A percentile compares a stretch with the other conserved stretches of the same genome.
Conservation (phyloP, 2,329 filamentous ascomycete genomes). For the Diaporthe helianthi region DNA sequence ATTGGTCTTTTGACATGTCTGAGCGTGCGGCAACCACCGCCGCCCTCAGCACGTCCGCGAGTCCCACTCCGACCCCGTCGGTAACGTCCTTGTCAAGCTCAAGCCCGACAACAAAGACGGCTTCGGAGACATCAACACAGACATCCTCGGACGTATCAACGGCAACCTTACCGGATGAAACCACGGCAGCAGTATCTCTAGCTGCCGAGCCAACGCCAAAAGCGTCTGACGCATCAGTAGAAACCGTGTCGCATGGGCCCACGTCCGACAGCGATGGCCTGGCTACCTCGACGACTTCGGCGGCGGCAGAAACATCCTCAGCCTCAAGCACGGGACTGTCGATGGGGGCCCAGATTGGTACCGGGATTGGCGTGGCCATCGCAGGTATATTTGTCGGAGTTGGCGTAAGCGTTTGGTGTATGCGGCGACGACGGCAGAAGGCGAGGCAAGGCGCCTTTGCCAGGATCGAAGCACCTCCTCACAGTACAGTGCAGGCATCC, state of each 20-base stretch:
- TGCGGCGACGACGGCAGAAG: slow-evolving; percentile 2
- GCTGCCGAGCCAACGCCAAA: not conserved
- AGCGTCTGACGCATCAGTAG: not conserved
- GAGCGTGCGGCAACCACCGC: slow-evolving; percentile 16
- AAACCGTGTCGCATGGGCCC: not conserved
- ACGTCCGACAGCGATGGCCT: not conserved
- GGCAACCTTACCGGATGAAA: not conserved
- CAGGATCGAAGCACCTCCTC: not conserved
- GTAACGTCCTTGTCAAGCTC: not conserved
- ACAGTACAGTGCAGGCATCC: not conserved
- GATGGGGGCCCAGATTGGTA: slow-evolving; percentile 6
- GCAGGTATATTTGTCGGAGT: slow-evolving; percentile 5
- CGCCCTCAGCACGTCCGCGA: not conserved
- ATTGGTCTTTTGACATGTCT: slow-evolving; percentile 20
- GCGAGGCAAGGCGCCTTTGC: not conserved
- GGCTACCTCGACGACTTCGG: not conserved
- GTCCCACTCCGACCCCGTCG: not conserved
- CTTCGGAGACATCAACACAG: not conserved
- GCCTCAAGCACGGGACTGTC: slow-evolving; percentile 9
- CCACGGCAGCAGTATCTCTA: not conserved
- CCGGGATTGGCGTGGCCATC: slow-evolving; percentile 1
- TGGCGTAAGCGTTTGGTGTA: not conserved
- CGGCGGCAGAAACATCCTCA: not conserved
- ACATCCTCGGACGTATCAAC: not conserved
- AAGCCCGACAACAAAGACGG: not conserved